Base-by-base conservation (phyloP, 1,284 basidiomycete genomes). In the Schizophyllum commune region DNA sequence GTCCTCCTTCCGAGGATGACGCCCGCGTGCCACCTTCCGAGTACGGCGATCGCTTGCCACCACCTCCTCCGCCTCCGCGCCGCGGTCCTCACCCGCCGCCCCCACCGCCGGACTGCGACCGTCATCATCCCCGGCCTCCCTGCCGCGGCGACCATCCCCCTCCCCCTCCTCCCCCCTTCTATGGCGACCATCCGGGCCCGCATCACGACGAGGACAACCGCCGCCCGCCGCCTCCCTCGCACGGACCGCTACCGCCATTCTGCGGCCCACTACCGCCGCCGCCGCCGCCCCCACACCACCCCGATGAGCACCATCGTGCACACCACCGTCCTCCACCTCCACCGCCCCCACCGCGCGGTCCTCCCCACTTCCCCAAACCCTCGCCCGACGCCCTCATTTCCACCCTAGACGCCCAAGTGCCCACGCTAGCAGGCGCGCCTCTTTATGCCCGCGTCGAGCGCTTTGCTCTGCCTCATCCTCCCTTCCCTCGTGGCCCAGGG, bases 211-310 rank as follows among this genome's bases (percentile, higher is more conserved):
- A 47, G 13, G 39, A 47, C 17, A 8, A 47, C 13, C 39, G 17
- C 39, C 39, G 13, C 13, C 39, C 9, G 13, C 39, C 34, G 34
- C 34, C 34, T 39, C 34, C 34, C 34, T 39, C 13, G 7, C 34
- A 39, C 34, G 34, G 34, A 6, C 34, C 7, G 34, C 34, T 7
- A 6, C 34, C 34, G 34, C 34, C 34, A 70, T 75, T 75, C 65
- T 79, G 79, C 65, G 62, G 77, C 51, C 71, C 69, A 2, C 39
- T 76, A 32, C 78, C n/a, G n/a, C 76, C 19, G 64, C 75, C 27
- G 72, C 72, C 17, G 13, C 39, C 39, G 39, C 39, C 39, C 39
- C 39, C 39, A 11, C 9, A 47, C 27, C 27, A 47, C 3, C 13
- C 39, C 39, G 13, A 47, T 17, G 39, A 11, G 13, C 39, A 8